phyloP scores from a whole-genome alignment of 495 filamentous ascomycete species.

The Pyrenula aspistea region DNA sequence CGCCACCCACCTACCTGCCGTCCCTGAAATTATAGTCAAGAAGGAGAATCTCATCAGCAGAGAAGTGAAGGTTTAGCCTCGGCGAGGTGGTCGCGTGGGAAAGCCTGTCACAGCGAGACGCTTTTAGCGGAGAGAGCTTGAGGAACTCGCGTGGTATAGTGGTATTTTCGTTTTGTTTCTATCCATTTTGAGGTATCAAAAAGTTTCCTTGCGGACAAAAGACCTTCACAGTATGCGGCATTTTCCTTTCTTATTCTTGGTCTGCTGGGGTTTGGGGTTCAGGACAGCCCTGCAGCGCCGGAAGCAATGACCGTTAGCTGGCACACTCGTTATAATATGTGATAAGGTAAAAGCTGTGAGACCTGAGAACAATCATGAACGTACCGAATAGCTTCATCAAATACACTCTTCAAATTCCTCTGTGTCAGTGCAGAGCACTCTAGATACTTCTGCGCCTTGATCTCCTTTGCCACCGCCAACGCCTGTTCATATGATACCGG shows the following conservation, averaged over 20 bases:
- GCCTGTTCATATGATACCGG: slow-evolving; percentile 86
- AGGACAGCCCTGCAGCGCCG: slow-evolving; percentile 58
- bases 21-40: too few species aligned
- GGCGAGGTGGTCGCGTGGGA: too few species aligned
- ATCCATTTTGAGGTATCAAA: too few species aligned
- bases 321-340: background rate
- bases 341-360: slow-evolving; percentile 1
- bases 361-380: slow-evolving; percentile 8
- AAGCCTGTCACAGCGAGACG: too few species aligned
- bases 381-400: slow-evolving; percentile 93
- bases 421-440: slow-evolving; percentile 98
- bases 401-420: slow-evolving; percentile 91
- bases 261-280: slow-evolving; percentile 55
- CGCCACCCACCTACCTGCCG: too few species aligned
- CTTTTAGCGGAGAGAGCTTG: too few species aligned
- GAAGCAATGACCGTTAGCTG: too few species aligned
- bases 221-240: slow-evolving; percentile 62
- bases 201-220: too few species aligned
- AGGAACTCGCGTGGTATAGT: too few species aligned
- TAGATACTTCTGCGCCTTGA: slow-evolving; percentile 85
- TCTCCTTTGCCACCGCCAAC: slow-evolving; percentile 75
- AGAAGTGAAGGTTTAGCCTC: too few species aligned
- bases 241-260: slow-evolving; percentile 52
- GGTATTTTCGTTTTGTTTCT: too few species aligned
- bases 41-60: too few species aligned